Base-by-base conservation (phyloP, 768 basidiomycete species). In the Tulasnella sp. region DNA sequence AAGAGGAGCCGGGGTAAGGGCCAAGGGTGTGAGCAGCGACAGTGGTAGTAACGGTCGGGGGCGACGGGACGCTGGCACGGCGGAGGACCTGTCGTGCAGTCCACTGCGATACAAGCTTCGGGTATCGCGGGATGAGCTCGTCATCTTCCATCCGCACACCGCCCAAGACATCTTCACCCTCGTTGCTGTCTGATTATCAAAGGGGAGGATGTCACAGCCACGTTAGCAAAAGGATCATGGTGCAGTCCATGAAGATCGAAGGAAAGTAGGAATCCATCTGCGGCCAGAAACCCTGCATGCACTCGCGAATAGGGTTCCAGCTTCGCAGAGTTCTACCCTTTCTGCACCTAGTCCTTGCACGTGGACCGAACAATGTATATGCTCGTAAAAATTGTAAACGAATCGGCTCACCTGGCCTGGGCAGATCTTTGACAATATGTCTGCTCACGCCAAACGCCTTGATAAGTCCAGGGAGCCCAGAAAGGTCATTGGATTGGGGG, bases 401-500 rank as follows among this genome's bases (percentile, higher is more conserved):
- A 47, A 24, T 3, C 19, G 1, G 50, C 62, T 63, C 51, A 54
- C 76, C 73, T 48, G 88, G 74, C 60, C 79, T 80, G 19, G 58
- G 58, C 62, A 83, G 75, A 62, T 81, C 82, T 60, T 73, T 79
- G 53, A 88, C 80, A 64, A 90, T 88, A 44, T 78, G 77, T 26
- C 45, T 52, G 34, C 50, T 24, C 26, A 63, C 62, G 81, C 74
- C 51, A 89, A 78, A 24, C 85, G 77, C 78, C 83, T 80, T 5
- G 84, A 61, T 62, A 23, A 61, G 30, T 5, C 62, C 62, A 21
- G 15, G 58, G 51, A 58, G 78, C 68, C 78, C 82, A 51, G 86
- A 85, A 77, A 90, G 79, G 70, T 92, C 86, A 64, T 87, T 83
- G 4, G 82, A 79, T 61, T 85, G 79, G 3, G 89, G 89, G 67